Evolutionary conservation across 1,284 basidiomycete genomes (phyloP), one percentile per base, ranked within the genome.

Genomic region (Tilletia indica): DNA sequence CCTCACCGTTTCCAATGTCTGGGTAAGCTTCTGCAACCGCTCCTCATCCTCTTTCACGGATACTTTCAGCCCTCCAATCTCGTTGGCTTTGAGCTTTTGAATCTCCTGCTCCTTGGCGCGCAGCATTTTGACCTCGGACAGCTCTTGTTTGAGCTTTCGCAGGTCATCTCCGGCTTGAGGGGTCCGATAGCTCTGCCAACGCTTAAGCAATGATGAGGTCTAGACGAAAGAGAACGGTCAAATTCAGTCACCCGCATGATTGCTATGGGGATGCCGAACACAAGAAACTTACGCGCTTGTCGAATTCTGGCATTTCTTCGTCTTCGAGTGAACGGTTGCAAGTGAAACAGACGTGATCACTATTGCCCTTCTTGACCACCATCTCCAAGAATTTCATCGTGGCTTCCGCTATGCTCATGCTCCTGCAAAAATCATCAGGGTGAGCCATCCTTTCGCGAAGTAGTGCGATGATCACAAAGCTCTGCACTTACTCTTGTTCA

Each of bases 271-370:
- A 31, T 31, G 25, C 51, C 8, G 51, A n/a, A 19, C 19, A 8
- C 25, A 19, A 25, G 51, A 1, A 8, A 54, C 51, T 54, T 54
- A 54, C 51, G 6, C 21, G 16, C 51, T 54, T 76, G 54, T 84
- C 82, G 70, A 86, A 82, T 1, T 74, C 78, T 3, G 72, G 76
- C 67, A 84, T 74, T 73, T 95, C 93, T 9, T 86, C 84, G 42
- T 88, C 87, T 21, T 88, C 86, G 80, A 97, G 86, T 38, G 86
- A 86, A 4, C 94, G 89, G 75, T 89, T 89, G 82, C 95, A 97
- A 3, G 90, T 90, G 25, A 89, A 86, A 79, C 95, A 98, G 2
- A 87, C 86, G 76, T 91, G 90, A 75, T 90, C 88, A 45, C 87
- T 85, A 81, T 89, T 89, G 21, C 90, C 92, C 0, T 86, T 84